Evolutionary conservation across 306 rosid species (phyloP).

Genomic region (Prunus salicina): DNA sequence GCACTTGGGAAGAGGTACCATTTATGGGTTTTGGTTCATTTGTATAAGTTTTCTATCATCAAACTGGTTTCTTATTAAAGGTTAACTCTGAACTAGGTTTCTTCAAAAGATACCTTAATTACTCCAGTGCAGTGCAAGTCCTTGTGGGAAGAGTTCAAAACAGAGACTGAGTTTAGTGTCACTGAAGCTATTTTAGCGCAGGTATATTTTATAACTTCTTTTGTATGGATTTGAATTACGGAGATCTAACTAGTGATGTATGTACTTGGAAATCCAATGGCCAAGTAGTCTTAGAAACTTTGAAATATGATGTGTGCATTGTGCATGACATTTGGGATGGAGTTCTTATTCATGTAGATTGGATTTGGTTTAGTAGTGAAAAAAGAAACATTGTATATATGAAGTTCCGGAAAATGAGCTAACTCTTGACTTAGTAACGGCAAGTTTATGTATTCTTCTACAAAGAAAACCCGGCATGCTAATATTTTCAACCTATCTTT

Average conservation of each 20-base stretch:
- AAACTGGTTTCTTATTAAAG: conserved; percentile 14
- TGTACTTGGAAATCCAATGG: background rate
- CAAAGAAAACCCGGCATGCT: background rate
- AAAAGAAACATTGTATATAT: background rate
- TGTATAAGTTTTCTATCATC: conserved; percentile 7
- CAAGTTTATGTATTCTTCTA: background rate
- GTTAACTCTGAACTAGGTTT: conserved; percentile 45
- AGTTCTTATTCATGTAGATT: background rate
- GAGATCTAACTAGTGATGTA: background rate
- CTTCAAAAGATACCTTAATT: conserved; percentile 53
- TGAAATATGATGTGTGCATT: background rate
- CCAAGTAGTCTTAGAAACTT: background rate
- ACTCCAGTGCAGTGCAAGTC: conserved; percentile 85
- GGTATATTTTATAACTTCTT: conserved; percentile 33
- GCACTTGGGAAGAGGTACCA: conserved; percentile 91
- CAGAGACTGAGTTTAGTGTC: conserved; percentile 71
- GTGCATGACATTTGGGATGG: background rate
- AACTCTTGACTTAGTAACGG: background rate
- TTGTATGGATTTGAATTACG: background rate
- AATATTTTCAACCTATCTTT: background rate
- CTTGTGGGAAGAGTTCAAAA: conserved; percentile 83
- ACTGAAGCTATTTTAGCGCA: conserved; percentile 85
- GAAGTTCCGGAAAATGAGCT: background rate
- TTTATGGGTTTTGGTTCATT: conserved; percentile 22
- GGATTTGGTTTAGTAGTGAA: background rate